phyloP scores from a whole-genome alignment of 257 asterid species.

The Ballota nigra region DNA sequence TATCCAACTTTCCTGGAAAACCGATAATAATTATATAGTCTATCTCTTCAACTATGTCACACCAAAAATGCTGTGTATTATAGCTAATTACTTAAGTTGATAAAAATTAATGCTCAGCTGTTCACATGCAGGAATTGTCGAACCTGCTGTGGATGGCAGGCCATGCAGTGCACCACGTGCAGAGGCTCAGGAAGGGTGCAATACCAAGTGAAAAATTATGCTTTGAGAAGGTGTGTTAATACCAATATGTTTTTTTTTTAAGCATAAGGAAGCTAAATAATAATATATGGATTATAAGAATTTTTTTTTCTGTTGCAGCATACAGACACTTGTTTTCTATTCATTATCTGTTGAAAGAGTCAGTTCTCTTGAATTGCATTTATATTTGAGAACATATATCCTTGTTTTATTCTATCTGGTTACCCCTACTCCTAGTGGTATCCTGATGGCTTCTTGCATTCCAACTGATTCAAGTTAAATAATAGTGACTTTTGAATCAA shows the following conservation, averaged over 20 bases:
- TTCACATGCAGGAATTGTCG: conserved; percentile 67
- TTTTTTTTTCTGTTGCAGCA: background rate
- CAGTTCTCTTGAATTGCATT: conserved; percentile 4
- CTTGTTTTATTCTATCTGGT: conserved; percentile 11
- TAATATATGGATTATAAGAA: background rate
- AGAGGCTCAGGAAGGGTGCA: conserved; percentile 90
- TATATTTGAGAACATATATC: background rate
- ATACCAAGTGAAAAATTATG: conserved; percentile 80
- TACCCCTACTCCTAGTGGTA: conserved; percentile 13
- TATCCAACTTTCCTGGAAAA: conserved; percentile 1
- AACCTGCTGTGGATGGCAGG: conserved; percentile 92
- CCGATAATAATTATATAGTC: background rate
- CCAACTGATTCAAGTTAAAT: background rate
- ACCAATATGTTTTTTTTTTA: background rate
- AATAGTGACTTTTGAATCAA: background rate
- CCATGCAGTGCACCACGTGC: conserved; percentile 93
- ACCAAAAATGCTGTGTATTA: background rate
- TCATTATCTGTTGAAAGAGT: background rate
- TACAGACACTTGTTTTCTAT: background rate
- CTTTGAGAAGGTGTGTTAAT: conserved; percentile 67
- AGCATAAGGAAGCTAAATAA: conserved; percentile 6
- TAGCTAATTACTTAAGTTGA: conserved; percentile 13
- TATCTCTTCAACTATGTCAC: background rate
- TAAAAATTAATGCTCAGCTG: conserved; percentile 13
- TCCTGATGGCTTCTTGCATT: conserved; percentile 8